Evolutionary conservation across 768 basidiomycete genomes (phyloP).

Genomic region (Mycena rosella): DNA sequence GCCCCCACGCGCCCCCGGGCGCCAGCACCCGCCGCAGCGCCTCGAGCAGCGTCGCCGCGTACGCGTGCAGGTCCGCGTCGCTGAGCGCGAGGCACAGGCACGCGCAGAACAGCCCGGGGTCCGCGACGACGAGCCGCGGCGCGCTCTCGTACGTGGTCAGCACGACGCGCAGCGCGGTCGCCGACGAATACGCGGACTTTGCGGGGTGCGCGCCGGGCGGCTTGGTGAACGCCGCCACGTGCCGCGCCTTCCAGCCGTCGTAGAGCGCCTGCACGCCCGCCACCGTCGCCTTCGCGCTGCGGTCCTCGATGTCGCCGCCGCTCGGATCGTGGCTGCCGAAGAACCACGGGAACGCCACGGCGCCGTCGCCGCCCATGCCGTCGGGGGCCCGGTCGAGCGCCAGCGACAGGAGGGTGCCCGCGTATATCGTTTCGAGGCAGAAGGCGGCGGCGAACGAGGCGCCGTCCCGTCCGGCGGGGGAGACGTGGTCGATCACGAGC

Average conservation of each 20-base stretch:
- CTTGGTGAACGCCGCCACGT: conserved; percentile 21
- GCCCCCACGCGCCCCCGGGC: conserved; percentile 7
- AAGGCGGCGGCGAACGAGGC: conserved; percentile 29
- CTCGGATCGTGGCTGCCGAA: conserved; percentile 30
- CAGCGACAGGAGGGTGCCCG: conserved; percentile 27
- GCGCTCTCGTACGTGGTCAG: conserved; percentile 17
- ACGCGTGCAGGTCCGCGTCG: conserved; percentile 24
- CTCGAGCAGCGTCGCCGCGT: conserved; percentile 19
- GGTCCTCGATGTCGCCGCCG: conserved; percentile 38
- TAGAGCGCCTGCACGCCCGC: conserved; percentile 28
- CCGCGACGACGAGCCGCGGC: conserved; percentile 32
- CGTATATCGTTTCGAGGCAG: conserved; percentile 32
- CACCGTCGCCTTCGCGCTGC: conserved; percentile 34
- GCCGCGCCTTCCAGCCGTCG: conserved; percentile 32
- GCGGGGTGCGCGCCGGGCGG: conserved; percentile 9
- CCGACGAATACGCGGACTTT: conserved; percentile 23
- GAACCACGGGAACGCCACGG: conserved; percentile 33
- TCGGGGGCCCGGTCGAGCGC: conserved; percentile 16
- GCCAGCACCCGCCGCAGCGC: conserved; percentile 26
- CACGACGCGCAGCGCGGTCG: conserved; percentile 30
- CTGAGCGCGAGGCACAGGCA: conserved; percentile 32
- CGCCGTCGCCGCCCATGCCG: conserved; percentile 8
- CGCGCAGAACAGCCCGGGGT: conserved; percentile 36
- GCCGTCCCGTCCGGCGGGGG: conserved; percentile 2
- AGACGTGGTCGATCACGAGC: conserved; percentile 17